Evolutionary conservation across 345 rosid genomes (phyloP).

Genomic region (Aquilaria yunnanensis): DNA sequence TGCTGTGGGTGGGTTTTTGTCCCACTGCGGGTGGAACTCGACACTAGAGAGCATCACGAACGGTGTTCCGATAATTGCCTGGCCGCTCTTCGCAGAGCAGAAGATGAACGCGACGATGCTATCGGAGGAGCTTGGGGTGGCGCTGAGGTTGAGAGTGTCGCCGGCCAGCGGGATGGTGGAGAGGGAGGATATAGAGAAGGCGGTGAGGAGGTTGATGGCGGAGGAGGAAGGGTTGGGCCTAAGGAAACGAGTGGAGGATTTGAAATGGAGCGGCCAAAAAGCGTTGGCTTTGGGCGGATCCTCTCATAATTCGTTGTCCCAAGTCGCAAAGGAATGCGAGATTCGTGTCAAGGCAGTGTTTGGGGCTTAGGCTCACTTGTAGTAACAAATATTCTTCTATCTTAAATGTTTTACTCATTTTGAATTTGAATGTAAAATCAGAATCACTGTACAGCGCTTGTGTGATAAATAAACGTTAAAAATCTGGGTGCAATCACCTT

Average conservation of each 20-base stretch:
- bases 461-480: too few relatives aligned
- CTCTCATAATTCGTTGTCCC: conserved; percentile 17
- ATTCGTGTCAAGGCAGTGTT: background rate
- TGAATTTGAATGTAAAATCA: too few relatives aligned
- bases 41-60: conserved; percentile 25
- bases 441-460: too few relatives aligned
- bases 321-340: conserved; percentile 9
- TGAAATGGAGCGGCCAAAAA: conserved; percentile 23
- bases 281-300: conserved; percentile 17
- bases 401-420: too few relatives aligned
- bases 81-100: conserved; percentile 46
- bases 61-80: conserved; percentile 37
- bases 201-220: conserved; percentile 30
- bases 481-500: too few relatives aligned
- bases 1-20: conserved; percentile 30
- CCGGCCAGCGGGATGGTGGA: conserved; percentile 11
- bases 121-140: conserved; percentile 29
- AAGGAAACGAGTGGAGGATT: conserved; percentile 14
- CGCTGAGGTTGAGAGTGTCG: conserved; percentile 8
- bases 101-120: conserved; percentile 27
- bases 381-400: too few relatives aligned
- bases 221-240: conserved; percentile 21
- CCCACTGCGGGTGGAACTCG: conserved; percentile 50
- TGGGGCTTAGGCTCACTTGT: too few relatives aligned
- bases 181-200: conserved; percentile 25